Percentiles rank a stretch among this genome's conserved stretches.
phyloP scores from a whole-genome alignment of 208 protist species.

The Borovskyia barvae region DNA sequence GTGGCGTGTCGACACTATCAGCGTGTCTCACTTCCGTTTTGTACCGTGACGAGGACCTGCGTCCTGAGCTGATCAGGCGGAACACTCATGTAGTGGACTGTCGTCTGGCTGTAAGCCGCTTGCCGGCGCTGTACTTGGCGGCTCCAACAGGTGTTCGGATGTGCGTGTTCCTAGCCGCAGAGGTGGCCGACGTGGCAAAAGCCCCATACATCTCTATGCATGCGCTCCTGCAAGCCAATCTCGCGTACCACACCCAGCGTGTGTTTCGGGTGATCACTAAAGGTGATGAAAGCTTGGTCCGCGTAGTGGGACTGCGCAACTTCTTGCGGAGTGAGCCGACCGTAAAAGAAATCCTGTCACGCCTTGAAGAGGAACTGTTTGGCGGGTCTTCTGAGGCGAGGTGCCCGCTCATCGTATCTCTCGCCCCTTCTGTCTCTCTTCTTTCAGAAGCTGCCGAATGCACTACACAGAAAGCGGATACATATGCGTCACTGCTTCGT shows the following conservation, averaged over 20 bases:
- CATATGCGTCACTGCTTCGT: slow-evolving; percentile 4
- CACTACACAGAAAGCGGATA: neutral
- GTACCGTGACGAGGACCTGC: neutral
- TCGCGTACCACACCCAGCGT: slow-evolving; percentile 20
- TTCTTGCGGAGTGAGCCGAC: neutral
- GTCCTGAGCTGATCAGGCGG: neutral
- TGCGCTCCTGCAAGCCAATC: slow-evolving; percentile 23
- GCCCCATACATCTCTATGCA: slow-evolving; percentile 27
- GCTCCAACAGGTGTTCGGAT: slow-evolving; percentile 25
- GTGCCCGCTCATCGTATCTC: slow-evolving; percentile 8
- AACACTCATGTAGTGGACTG: slow-evolving; percentile 26
- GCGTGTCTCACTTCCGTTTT: slow-evolving; percentile 5
- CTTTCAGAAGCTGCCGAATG: slow-evolving; percentile 9
- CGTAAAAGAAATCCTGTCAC: neutral
- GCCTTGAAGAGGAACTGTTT: neutral
- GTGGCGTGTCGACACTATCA: slow-evolving; percentile 15
- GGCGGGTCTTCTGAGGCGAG: slow-evolving; percentile 6
- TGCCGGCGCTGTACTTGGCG: slow-evolving; percentile 32
- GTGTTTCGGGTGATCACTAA: slow-evolving; percentile 50
- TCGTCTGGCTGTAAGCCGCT: slow-evolving; percentile 11
- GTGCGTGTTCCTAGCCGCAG: slow-evolving; percentile 43
- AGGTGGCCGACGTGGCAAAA: slow-evolving; percentile 37
- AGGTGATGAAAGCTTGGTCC: slow-evolving; percentile 39
- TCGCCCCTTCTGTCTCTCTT: slow-evolving; percentile 14
- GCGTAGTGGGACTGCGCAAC: neutral